Evolutionary conservation across 176 grass and related monocot species (phyloP).

Genomic region (Urochloa ruziziensis): DNA sequence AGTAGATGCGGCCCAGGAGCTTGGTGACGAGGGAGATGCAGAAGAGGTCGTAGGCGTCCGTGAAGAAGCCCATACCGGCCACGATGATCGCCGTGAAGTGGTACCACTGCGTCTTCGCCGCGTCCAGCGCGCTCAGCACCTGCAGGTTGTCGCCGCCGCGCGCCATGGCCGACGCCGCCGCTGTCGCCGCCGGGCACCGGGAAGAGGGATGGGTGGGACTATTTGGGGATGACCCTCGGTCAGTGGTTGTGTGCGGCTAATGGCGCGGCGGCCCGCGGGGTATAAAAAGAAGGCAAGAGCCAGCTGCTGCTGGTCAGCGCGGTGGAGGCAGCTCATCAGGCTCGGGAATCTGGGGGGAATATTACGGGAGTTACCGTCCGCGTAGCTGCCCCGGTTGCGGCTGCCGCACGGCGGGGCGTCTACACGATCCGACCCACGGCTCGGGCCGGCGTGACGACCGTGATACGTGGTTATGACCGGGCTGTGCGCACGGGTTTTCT

Average conservation of each 20-base stretch:
- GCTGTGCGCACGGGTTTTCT: neutral
- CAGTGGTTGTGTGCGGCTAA: neutral
- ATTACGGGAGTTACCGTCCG: neutral
- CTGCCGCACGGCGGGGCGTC: neutral
- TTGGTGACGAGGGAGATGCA: slow-evolving; percentile 75
- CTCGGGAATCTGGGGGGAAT: neutral
- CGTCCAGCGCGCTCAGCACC: slow-evolving; percentile 62
- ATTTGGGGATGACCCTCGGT: neutral
- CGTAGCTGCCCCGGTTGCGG: neutral
- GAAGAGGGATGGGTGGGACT: neutral
- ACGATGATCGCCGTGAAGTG: slow-evolving; percentile 82
- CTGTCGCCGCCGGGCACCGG: no score
- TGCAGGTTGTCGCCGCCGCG: slow-evolving; percentile 24
- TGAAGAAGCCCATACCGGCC: slow-evolving; percentile 97
- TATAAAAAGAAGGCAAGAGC: slow-evolving; percentile 5
- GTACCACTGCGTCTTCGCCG: slow-evolving; percentile 76
- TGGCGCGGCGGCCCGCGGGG: neutral
- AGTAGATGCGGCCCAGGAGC: slow-evolving; percentile 72
- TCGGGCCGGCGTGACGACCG: neutral
- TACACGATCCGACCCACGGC: no score
- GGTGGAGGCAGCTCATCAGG: neutral
- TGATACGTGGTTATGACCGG: neutral
- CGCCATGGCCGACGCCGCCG: slow-evolving; percentile 16
- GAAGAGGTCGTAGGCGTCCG: slow-evolving; percentile 92
- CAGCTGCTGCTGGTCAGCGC: neutral